A percentile compares a stretch with the other conserved stretches of the same genome.
These are phyloP conservation scores for Aspergillus sclerotiicarbonarius DNA, from an alignment of 495 filamentous ascomycete species.

Conservation along the genomic window DNA sequence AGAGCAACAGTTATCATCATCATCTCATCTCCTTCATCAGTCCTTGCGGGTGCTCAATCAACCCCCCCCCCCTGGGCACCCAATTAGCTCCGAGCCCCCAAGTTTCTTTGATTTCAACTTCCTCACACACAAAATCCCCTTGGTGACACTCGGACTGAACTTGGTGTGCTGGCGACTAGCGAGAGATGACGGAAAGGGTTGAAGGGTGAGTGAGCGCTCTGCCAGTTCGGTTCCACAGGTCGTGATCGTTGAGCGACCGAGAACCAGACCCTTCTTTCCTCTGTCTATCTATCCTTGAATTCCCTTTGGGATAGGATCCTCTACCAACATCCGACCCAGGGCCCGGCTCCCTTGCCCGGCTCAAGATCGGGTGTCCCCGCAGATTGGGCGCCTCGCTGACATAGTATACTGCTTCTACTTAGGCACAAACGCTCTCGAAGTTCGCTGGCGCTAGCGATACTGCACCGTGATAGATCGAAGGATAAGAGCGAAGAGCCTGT, in stretches of 20 bases:
- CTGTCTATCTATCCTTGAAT: no score
- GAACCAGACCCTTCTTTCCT: no score
- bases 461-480: constrained; percentile 52
- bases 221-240: constrained; percentile 8
- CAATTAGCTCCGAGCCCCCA: no score
- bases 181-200: constrained; percentile 29
- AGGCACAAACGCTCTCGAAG: constrained; percentile 58
- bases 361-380: not conserved
- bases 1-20: not conserved
- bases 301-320: no score
- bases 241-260: not conserved
- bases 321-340: not conserved
- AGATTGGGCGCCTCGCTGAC: constrained; percentile 26
- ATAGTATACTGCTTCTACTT: constrained; percentile 15
- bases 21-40: no score
- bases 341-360: not conserved
- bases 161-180: constrained; percentile 6
- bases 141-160: not conserved
- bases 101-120: not conserved
- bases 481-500: constrained; percentile 29
- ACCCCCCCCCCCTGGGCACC: no score
- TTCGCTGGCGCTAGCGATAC: constrained; percentile 49
- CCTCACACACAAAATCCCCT: not conserved
- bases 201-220: constrained; percentile 25
- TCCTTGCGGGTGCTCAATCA: no score